phyloP scores from a whole-genome alignment of 805 yeast genomes.

The Pichia phayaonensis region DNA sequence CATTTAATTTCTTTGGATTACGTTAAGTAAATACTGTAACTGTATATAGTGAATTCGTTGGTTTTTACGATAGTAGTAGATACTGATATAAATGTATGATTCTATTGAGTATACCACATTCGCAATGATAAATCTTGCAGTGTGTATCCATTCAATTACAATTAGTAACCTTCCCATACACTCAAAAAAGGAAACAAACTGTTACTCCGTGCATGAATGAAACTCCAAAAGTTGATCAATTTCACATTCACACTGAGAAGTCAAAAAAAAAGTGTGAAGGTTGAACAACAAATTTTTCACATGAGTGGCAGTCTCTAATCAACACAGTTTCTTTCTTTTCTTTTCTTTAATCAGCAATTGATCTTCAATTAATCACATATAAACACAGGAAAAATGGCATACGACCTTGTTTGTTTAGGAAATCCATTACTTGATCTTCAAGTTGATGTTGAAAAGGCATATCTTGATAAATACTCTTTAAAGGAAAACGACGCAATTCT shows the following conservation, averaged over 20 bases:
- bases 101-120: too few relatives aligned
- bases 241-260: neutral
- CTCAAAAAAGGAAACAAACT: too few relatives aligned
- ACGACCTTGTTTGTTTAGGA: slow-evolving; percentile 75
- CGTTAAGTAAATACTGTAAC: neutral
- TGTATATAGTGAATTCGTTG: neutral
- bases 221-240: too few relatives aligned
- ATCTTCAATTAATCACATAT: neutral
- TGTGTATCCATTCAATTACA: too few relatives aligned
- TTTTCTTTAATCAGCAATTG: neutral
- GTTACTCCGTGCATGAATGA: too few relatives aligned
- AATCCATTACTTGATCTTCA: slow-evolving; percentile 85
- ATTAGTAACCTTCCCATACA: too few relatives aligned
- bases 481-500: slow-evolving; percentile 93
- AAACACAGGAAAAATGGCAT: slow-evolving; percentile 43
- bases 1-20: neutral
- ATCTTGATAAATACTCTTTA: slow-evolving; percentile 71
- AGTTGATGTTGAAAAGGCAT: slow-evolving; percentile 60
- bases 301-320: neutral
- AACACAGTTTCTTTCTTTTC: neutral
- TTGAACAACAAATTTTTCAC: neutral
- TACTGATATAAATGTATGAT: too few relatives aligned
- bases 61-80: neutral
- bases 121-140: too few relatives aligned
- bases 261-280: neutral